Conservation (phyloP, 169 alveolate species). For the Eimeria tenella region DNA sequence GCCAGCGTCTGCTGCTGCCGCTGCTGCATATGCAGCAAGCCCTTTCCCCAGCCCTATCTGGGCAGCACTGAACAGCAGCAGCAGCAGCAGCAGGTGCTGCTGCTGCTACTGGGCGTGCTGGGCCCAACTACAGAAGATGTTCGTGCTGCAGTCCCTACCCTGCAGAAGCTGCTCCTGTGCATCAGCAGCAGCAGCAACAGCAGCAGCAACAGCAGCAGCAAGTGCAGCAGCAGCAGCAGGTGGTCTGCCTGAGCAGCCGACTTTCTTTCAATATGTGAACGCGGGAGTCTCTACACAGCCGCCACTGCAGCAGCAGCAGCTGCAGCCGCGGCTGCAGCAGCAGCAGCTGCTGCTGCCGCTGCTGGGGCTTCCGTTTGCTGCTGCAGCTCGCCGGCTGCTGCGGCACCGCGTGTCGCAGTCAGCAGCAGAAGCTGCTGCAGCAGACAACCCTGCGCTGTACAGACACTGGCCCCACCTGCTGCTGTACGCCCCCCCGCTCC, state of each 20-base stretch:
- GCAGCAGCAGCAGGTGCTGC: too few species aligned
- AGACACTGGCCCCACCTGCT: conserved; percentile 17
- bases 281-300: not conserved
- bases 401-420: conserved; percentile 22
- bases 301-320: not conserved
- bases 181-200: not conserved
- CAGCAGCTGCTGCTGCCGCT: conserved; percentile 5
- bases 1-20: too few species aligned
- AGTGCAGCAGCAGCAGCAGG: not conserved
- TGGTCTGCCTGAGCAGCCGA: not conserved
- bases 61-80: too few species aligned
- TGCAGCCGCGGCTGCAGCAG: not conserved
- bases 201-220: conserved; percentile 7
- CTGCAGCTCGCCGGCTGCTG: not conserved
- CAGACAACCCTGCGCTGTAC: conserved; percentile 4
- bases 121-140: too few species aligned
- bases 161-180: not conserved
- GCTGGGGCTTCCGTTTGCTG: not conserved
- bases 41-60: too few species aligned
- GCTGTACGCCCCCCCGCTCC: conserved; percentile 10
- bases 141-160: too few species aligned
- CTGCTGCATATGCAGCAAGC: too few species aligned
- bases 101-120: too few species aligned
- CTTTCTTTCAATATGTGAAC: too few species aligned
- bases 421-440: not conserved